Percentiles rank a stretch among this genome's conserved stretches.
Conservation (phyloP, 2,329 filamentous ascomycete genomes). For the Aspergillus vadensis region DNA sequence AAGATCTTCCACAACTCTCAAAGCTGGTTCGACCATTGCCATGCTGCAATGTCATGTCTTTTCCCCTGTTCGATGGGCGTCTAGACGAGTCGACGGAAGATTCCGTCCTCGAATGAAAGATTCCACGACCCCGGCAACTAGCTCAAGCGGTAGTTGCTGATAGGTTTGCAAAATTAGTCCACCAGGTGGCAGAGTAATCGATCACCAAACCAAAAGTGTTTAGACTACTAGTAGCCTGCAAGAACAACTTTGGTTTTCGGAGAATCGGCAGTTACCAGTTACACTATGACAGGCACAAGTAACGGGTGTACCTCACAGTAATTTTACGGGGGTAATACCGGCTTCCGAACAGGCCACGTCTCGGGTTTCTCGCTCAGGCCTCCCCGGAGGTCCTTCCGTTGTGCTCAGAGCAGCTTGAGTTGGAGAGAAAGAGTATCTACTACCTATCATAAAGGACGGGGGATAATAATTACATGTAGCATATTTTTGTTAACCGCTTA, state of each 20-base stretch:
- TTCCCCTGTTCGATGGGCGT: constrained; percentile 6
- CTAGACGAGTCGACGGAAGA: constrained; percentile 9
- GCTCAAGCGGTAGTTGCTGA: neutral
- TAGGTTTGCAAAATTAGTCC: neutral
- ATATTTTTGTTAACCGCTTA: too few species aligned
- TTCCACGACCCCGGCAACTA: neutral
- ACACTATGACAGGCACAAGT: constrained; percentile 1
- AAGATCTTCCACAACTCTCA: constrained; percentile 14
- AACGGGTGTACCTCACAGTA: neutral
- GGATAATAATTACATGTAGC: too few species aligned
- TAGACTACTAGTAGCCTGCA: neutral
- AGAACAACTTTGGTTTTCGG: neutral
- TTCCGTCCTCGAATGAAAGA: constrained; percentile 9
- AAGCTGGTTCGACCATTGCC: constrained; percentile 1
- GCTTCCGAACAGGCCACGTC: constrained; percentile 15
- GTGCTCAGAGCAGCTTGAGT: neutral
- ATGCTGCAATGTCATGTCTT: constrained; percentile 5
- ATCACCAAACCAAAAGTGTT: too few species aligned
- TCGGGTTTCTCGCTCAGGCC: constrained; percentile 5
- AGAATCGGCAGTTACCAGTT: constrained; percentile 2
- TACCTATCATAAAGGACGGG: too few species aligned
- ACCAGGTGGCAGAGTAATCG: neutral
- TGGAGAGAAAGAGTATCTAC: too few species aligned
- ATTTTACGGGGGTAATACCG: constrained; percentile 1
- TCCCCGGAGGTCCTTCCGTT: neutral